Base-by-base conservation (phyloP, 164 flowering plant genomes). In the Dillenia turbinata region DNA sequence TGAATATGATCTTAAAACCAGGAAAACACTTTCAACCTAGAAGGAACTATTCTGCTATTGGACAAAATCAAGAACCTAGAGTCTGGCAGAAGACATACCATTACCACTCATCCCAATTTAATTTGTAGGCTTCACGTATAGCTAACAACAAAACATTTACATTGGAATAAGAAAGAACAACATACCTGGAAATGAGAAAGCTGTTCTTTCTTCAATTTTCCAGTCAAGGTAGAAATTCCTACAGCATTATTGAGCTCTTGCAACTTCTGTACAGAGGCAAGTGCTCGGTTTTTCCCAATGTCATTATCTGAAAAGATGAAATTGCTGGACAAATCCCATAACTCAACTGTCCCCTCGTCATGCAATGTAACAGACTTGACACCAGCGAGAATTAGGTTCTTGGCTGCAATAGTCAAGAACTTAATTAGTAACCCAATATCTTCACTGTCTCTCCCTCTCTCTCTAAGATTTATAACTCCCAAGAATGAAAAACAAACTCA, bases 361-460 rank as follows among this genome's bases (percentile, higher is more conserved):
- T 90, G 96, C 80, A 90, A 71, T 47, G 90, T 85, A 63, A 90
- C 94, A 65, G 94, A 90, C 71, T 84, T 90, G 61, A 90, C 94
- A 56, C 96, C 94, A 75, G 97, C 95, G 59, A 90, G 92, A 63
- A 90, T 71, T 24, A 90, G 85, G 63, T 88, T 88, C 74, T 90
- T 90, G 4, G 94, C 96, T 89, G 84, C 76, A 83, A 61, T 26
- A 49, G n/a, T n/a, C n/a, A 64, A 61, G 54, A 8, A 44, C 15
- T 10, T 19, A 44, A 11, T 16, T 57, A 51, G 57, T 26, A 26
- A 26, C 5, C 33, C 33, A 26, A 26, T 26, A 26, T 26, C 33
- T 26, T 26, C 33, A 2, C 33, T 26, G 33, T 5, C 33, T 26
- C 33, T 5, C 33, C 3, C 2, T 26, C 33, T 26, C 33, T 26